Conservation (phyloP, 192 early-diverging fungal species). For the Podila epicladia region DNA sequence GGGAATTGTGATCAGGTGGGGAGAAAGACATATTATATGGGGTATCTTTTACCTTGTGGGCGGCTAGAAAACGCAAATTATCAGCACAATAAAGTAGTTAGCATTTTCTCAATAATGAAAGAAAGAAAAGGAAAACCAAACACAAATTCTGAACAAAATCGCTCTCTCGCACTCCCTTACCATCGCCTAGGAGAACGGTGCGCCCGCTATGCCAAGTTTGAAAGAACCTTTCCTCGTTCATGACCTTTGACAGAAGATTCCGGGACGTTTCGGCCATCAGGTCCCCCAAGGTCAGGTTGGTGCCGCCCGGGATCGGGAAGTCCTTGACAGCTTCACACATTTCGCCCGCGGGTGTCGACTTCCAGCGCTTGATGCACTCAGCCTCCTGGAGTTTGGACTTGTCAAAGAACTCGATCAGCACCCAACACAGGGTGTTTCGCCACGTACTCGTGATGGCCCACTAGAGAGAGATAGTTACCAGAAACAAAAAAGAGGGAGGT, state of each 20-base stretch:
- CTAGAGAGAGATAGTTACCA: background rate
- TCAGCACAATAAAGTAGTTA: no score
- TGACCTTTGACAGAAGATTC: background rate
- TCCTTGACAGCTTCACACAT: slow-evolving; percentile 1
- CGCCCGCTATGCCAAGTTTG: background rate
- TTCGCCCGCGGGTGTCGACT: background rate
- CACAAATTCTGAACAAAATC: no score
- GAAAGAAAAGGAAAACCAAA: no score
- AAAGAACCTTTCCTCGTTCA: background rate
- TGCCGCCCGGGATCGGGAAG: background rate
- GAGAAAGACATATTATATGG: background rate
- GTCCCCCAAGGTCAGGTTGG: background rate
- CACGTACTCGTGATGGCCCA: background rate
- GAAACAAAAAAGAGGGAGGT: no score
- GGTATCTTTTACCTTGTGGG: background rate
- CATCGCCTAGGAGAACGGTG: background rate
- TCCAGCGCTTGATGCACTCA: background rate
- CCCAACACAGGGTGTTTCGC: background rate
- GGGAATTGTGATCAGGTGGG: background rate
- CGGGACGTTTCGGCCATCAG: background rate
- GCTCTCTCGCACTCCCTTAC: background rate
- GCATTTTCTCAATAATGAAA: no score
- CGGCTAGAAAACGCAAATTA: background rate
- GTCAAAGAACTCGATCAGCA: background rate
- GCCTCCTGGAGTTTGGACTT: background rate